A percentile compares a stretch with the other conserved stretches of the same genome.
phyloP scores from a whole-genome alignment of 768 basidiomycete species.

The Sporobolomyces roseus region DNA sequence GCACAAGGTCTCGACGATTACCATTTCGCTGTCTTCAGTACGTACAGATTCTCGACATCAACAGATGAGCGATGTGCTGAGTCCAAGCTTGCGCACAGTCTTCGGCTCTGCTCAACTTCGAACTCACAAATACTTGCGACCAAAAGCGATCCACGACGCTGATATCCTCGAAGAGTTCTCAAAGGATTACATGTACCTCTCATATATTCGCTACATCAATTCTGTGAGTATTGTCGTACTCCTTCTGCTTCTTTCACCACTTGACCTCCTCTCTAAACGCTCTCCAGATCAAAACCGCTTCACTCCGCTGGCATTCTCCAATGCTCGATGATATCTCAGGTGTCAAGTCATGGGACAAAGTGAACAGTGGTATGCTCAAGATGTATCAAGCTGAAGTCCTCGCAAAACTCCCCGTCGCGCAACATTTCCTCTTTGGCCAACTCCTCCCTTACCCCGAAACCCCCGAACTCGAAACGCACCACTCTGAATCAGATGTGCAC shows the following conservation, averaged over 20 bases:
- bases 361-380: constrained; percentile 92
- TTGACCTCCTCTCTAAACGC: too few relatives aligned
- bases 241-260: not conserved
- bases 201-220: constrained; percentile 85
- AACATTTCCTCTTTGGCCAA: constrained; percentile 92
- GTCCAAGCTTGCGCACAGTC: constrained; percentile 47
- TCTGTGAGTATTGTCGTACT: constrained; percentile 56
- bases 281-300: constrained; percentile 83
- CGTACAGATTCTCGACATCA: not conserved
- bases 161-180: constrained; percentile 90
- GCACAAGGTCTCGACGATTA: constrained; percentile 89
- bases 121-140: constrained; percentile 82
- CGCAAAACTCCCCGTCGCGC: constrained; percentile 88
- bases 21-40: constrained; percentile 74
- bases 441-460: constrained; percentile 53
- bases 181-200: constrained; percentile 92
- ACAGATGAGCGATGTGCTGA: constrained; percentile 3
- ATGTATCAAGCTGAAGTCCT: constrained; percentile 97
- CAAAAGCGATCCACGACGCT: constrained; percentile 84
- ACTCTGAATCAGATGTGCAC: constrained; percentile 26
- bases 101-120: constrained; percentile 75
- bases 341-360: constrained; percentile 76
- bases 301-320: constrained; percentile 94
- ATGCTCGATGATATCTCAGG: constrained; percentile 88
- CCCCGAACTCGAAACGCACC: constrained; percentile 21